These are phyloP conservation scores for Globisporangium abappressorium DNA, from an alignment of 352 stramenopile species.

Conservation along the genomic window DNA sequence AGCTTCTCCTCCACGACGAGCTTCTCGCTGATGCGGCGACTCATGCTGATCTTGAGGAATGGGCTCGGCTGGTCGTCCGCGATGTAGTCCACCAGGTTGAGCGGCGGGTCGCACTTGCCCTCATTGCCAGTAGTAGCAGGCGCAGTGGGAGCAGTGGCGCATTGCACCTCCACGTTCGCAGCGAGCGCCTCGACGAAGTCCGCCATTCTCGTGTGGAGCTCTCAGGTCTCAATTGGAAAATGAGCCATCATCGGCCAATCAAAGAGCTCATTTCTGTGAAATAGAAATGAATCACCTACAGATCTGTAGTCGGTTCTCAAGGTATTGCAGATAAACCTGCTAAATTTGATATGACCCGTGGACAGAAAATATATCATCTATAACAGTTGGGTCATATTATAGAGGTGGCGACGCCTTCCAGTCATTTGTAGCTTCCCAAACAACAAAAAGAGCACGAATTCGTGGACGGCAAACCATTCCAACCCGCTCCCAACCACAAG, in stretches of 20 bases:
- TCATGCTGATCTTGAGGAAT: constrained; percentile 73
- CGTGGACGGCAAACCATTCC: not conserved
- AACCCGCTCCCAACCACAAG: not conserved
- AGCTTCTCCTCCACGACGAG: constrained; percentile 48
- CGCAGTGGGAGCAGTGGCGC: not conserved
- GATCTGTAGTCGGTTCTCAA: too few species aligned
- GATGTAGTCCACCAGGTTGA: constrained; percentile 45
- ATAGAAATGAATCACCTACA: too few species aligned
- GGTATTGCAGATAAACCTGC: not conserved
- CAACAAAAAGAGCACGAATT: not conserved
- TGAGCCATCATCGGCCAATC: not conserved
- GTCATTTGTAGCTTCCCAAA: not conserved
- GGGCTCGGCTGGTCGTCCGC: constrained; percentile 43
- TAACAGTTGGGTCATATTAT: not conserved
- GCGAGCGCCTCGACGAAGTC: constrained; percentile 8
- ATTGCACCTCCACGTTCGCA: constrained; percentile 4
- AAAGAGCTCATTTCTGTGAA: not conserved
- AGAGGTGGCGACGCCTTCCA: not conserved
- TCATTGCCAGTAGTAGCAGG: not conserved
- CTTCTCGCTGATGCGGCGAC: constrained; percentile 55
- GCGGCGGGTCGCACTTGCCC: not conserved
- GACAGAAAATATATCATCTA: not conserved
- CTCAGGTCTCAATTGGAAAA: constrained; percentile 2
- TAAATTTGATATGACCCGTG: not conserved
- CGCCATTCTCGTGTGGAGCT: not conserved